Percentiles rank a stretch among this genome's conserved stretches.
These are phyloP conservation scores for Diutina ranongensis DNA, from an alignment of 1,139 yeast species.

Conservation along the genomic window DNA sequence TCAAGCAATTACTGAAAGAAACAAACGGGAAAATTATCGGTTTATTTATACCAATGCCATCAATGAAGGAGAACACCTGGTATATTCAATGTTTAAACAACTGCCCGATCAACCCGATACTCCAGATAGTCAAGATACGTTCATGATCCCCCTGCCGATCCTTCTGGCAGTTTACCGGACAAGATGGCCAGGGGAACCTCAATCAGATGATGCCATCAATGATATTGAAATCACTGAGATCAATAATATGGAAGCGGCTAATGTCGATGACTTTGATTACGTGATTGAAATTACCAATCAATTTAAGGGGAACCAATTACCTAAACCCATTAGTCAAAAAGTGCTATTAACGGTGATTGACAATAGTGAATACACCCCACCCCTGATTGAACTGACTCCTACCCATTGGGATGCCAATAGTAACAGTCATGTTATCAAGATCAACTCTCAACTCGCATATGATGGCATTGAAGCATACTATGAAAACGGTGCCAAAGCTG, in stretches of 20 bases:
- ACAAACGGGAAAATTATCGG: conserved; percentile 12
- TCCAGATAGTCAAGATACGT: conserved; percentile 6
- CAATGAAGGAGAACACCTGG: neutral
- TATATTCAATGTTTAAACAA: neutral
- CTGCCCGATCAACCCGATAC: conserved; percentile 8
- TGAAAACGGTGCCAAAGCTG: conserved; percentile 21
- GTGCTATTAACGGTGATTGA: conserved; percentile 28
- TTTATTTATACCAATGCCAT: conserved; percentile 12
- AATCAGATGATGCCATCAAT: conserved; percentile 11
- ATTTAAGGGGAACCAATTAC: conserved; percentile 14
- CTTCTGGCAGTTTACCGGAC: conserved; percentile 21
- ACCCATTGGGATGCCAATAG: conserved; percentile 13
- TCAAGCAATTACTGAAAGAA: conserved; percentile 15
- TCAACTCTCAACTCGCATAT: conserved; percentile 20
- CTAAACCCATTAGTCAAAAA: conserved; percentile 14
- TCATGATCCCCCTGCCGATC: conserved; percentile 24
- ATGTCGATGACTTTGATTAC: conserved; percentile 15
- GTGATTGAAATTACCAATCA: conserved; percentile 21
- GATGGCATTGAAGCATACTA: conserved; percentile 23
- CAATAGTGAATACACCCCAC: conserved; percentile 27
- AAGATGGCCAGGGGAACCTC: conserved; percentile 11
- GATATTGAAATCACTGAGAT: conserved; percentile 22
- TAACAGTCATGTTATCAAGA: conserved; percentile 21
- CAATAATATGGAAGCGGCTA: conserved; percentile 12
- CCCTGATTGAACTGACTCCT: conserved; percentile 23